Evolutionary conservation across 257 asterid genomes (phyloP), one percentile per base, ranked within the genome.

Genomic region (Solanum ossicruentum): DNA sequence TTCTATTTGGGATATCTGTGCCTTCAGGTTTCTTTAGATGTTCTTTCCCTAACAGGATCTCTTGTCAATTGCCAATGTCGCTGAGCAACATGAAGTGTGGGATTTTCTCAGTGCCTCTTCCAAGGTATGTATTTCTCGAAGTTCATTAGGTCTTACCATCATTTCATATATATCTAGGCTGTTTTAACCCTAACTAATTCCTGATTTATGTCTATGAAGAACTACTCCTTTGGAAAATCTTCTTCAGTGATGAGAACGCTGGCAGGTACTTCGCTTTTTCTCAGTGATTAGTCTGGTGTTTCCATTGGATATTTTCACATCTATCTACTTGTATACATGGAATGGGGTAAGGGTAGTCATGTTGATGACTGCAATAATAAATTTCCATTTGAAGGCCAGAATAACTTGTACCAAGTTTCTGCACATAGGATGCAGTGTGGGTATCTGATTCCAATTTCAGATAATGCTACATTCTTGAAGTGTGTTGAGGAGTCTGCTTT

Each of bases 61-160:
- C 85, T 88, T 97, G 88, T 92, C 99, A 88, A 97, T 97, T 89
- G 98, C 99, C 60, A 97, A 95, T 89, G 98, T 97, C 80, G 98
- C 98, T 86, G 99, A 97, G 94, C 99, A 93, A 88, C 99, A 94
- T 86, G 99, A 97, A 91, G 99, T 97, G 84, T 97, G 98, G 99
- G 99, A 97, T 88, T 97, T 97, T 92, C 93, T 97, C 86, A 93
- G 99, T 87, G 93, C 85, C 86, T 90, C 98, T 86, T 97, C 99
- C 58, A 94, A 97, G 98, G 99, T 97, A 71, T 84, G 87, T 77
- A 63, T 66, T 43, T 67, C 20, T 69, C 51, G 52, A 21, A 80
- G 43, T 79, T 84, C 67, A 28, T 83, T 51, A 12, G 73, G 88
- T 86, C 83, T 43, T 47, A 51, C 16, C 23, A 58, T 69, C 70